These are phyloP conservation scores for Hanseniaspora nectarophila DNA, from an alignment of 805 yeast species.

Conservation along the genomic window DNA sequence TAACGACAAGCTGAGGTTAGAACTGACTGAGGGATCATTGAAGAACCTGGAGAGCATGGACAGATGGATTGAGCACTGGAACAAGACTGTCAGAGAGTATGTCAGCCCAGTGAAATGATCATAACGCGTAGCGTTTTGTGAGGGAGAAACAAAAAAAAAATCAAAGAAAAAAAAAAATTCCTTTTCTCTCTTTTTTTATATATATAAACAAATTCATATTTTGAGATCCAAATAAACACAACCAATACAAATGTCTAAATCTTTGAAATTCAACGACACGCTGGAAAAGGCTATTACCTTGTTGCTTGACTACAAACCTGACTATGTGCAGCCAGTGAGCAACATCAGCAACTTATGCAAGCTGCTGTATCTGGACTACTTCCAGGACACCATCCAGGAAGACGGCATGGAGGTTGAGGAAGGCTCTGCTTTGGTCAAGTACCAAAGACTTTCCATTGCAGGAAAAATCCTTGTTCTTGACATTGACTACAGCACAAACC, in stretches of 20 bases:
- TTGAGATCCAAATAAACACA: too few relatives aligned
- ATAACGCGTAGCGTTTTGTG: too few relatives aligned
- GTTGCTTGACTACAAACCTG: slow-evolving; percentile 8
- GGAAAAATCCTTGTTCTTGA: slow-evolving; percentile 30
- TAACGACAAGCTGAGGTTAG: background rate
- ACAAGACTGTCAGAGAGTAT: background rate
- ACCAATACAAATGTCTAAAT: background rate
- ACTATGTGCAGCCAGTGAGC: slow-evolving; percentile 10
- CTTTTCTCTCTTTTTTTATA: background rate
- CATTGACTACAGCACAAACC: slow-evolving; percentile 22
- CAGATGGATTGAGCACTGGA: slow-evolving; percentile 10
- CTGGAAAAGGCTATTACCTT: background rate
- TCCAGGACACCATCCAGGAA: slow-evolving; percentile 12
- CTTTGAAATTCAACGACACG: background rate
- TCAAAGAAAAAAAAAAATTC: background rate
- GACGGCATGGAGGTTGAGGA: background rate
- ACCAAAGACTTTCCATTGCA: slow-evolving; percentile 28
- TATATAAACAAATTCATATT: too few relatives aligned
- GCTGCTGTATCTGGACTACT: slow-evolving; percentile 4
- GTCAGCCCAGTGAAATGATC: background rate
- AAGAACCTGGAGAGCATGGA: background rate
- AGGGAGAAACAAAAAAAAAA: too few relatives aligned
- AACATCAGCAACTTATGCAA: slow-evolving; percentile 12
- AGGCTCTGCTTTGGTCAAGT: background rate
- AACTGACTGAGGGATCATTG: background rate